These are phyloP conservation scores for Camelina laxa DNA, from an alignment of 345 rosid species.

Conservation along the genomic window DNA sequence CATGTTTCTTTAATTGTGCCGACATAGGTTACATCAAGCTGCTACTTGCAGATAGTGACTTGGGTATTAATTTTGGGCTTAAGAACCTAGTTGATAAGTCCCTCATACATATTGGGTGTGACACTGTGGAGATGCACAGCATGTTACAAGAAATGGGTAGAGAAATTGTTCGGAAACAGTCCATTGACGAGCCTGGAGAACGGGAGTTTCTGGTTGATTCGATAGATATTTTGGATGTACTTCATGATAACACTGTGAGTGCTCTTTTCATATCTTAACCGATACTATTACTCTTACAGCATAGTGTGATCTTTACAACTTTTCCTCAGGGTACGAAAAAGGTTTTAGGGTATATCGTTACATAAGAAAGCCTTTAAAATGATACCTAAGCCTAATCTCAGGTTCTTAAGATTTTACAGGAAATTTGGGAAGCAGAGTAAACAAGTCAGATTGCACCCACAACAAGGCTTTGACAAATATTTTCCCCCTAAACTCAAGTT, in stretches of 20 bases:
- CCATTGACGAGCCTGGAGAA: neutral
- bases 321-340: slow-evolving; percentile 32
- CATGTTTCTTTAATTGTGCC: neutral
- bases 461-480: neutral
- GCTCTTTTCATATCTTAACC: too few species aligned
- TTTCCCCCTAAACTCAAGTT: neutral
- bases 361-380: slow-evolving; percentile 7
- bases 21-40: neutral
- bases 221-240: slow-evolving; percentile 23
- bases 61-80: neutral
- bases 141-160: neutral
- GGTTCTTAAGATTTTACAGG: neutral
- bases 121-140: neutral
- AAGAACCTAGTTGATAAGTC: neutral
- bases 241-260: slow-evolving; percentile 18
- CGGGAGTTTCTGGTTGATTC: slow-evolving; percentile 27
- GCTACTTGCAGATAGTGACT: neutral
- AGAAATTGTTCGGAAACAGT: neutral
- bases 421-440: neutral
- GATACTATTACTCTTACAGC: too few species aligned
- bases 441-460: neutral
- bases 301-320: neutral
- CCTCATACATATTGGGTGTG: neutral
- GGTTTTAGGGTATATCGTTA: slow-evolving; percentile 37
- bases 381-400: slow-evolving; percentile 40